These are phyloP conservation scores for Wickerhamiella nectarea DNA, from an alignment of 805 yeast species.

Conservation along the genomic window DNA sequence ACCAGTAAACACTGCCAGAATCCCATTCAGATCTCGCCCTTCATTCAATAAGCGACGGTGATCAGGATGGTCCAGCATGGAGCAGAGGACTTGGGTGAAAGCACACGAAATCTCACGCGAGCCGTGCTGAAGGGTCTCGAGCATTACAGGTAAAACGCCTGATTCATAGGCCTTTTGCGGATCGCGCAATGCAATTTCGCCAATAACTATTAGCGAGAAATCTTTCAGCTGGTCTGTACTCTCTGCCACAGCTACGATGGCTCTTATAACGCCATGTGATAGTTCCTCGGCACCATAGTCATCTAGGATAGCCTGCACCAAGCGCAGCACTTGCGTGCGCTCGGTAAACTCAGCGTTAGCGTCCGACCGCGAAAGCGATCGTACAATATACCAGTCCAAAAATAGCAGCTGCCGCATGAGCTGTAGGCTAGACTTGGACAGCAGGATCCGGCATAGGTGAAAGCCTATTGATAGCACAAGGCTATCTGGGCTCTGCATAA, in stretches of 20 bases:
- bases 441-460: constrained; percentile 53
- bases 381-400: constrained; percentile 48
- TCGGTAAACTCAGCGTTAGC: constrained; percentile 37
- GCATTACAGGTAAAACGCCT: constrained; percentile 33
- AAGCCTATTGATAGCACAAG: constrained; percentile 65
- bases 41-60: constrained; percentile 41
- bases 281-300: constrained; percentile 41
- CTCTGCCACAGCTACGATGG: constrained; percentile 52
- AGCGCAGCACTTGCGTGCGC: constrained; percentile 61
- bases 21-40: constrained; percentile 46
- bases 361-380: constrained; percentile 48
- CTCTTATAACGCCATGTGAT: constrained; percentile 50
- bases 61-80: constrained; percentile 44
- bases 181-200: constrained; percentile 36
- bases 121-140: constrained; percentile 40
- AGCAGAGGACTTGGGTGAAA: constrained; percentile 36
- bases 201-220: constrained; percentile 39
- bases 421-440: constrained; percentile 42
- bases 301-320: constrained; percentile 49
- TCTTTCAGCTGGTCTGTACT: constrained; percentile 37
- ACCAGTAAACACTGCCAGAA: constrained; percentile 63
- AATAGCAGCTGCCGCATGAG: constrained; percentile 37
- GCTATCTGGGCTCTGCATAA: constrained; percentile 43
- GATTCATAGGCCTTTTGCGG: constrained; percentile 33
- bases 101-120: constrained; percentile 34